phyloP scores from a whole-genome alignment of 2,329 filamentous ascomycete species.

The Fusarium dimerum region DNA sequence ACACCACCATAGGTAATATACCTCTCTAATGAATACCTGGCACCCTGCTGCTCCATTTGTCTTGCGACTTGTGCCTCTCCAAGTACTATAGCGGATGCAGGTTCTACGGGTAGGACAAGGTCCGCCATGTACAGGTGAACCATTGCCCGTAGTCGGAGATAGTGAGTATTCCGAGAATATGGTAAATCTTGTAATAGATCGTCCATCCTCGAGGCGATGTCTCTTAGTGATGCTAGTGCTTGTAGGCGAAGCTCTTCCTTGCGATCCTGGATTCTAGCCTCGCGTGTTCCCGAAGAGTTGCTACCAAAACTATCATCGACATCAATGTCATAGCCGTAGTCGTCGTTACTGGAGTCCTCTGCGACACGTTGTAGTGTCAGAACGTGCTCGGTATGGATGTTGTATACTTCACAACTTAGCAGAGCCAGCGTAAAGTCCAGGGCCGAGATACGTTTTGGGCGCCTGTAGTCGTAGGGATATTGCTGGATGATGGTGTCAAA shows the following conservation, averaged over 20 bases:
- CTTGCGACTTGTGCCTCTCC: conserved; percentile 29
- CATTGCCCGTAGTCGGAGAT: conserved; percentile 74
- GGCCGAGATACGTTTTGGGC: conserved; percentile 61
- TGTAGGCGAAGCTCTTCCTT: conserved; percentile 45
- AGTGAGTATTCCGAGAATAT: conserved; percentile 65
- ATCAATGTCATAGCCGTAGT: conserved; percentile 12
- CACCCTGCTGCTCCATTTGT: conserved; percentile 32
- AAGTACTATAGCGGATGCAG: conserved; percentile 33
- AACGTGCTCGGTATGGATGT: conserved; percentile 62
- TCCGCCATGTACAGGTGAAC: conserved; percentile 75
- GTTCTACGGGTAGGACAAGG: conserved; percentile 49
- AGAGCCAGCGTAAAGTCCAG: conserved; percentile 81
- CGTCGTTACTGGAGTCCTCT: conserved; percentile 32
- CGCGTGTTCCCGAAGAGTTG: conserved; percentile 18
- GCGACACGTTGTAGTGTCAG: conserved; percentile 40
- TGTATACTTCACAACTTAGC: conserved; percentile 79
- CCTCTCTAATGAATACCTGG: conserved; percentile 27
- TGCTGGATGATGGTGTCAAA: conserved; percentile 78
- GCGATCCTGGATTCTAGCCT: conserved; percentile 24
- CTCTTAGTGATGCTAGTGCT: conserved; percentile 60
- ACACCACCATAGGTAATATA: conserved; percentile 32
- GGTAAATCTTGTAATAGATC: conserved; percentile 68
- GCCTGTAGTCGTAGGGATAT: conserved; percentile 67
- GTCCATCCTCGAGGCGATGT: conserved; percentile 71
- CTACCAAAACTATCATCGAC: conserved; percentile 21